These are phyloP conservation scores for Drechslera avenae DNA, from an alignment of 2,329 filamentous ascomycete genomes.

Conservation along the genomic window DNA sequence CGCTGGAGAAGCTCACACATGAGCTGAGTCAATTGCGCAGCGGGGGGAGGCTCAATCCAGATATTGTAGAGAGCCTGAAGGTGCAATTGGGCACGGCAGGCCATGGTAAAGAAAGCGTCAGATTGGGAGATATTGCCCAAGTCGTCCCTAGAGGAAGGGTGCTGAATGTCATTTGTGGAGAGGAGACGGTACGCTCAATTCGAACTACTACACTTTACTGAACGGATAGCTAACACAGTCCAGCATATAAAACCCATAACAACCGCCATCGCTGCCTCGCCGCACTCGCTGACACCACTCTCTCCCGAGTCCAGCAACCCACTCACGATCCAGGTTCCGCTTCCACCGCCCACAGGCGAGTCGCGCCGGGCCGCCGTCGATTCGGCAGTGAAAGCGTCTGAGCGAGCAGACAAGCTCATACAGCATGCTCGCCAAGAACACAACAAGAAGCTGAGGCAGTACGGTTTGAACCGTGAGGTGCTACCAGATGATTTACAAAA, in stretches of 20 bases:
- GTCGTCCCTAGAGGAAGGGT: constrained; percentile 68
- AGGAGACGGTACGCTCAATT: constrained; percentile 61
- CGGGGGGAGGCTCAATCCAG: constrained; percentile 67
- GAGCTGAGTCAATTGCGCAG: constrained; percentile 66
- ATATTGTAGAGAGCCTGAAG: constrained; percentile 63
- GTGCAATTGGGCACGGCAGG: constrained; percentile 60
- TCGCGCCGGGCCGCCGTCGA: constrained; percentile 52
- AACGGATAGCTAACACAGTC: constrained; percentile 6
- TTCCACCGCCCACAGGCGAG: constrained; percentile 64
- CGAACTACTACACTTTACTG: neutral
- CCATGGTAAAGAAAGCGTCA: constrained; percentile 56
- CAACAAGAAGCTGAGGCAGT: constrained; percentile 55
- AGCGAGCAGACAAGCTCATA: constrained; percentile 50
- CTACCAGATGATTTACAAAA: constrained; percentile 58
- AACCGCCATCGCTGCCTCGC: constrained; percentile 58
- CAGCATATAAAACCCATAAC: constrained; percentile 62
- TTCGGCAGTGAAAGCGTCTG: constrained; percentile 49
- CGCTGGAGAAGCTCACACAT: constrained; percentile 62
- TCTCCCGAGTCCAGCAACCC: constrained; percentile 56
- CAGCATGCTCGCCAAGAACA: constrained; percentile 54
- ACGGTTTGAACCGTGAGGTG: constrained; percentile 50
- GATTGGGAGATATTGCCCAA: constrained; percentile 67
- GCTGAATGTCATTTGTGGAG: constrained; percentile 66
- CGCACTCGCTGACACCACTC: constrained; percentile 58
- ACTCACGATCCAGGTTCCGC: constrained; percentile 59